Evolutionary conservation across 2,329 filamentous ascomycete species (phyloP).

Genomic region (Paraconiothyrium sp.): DNA sequence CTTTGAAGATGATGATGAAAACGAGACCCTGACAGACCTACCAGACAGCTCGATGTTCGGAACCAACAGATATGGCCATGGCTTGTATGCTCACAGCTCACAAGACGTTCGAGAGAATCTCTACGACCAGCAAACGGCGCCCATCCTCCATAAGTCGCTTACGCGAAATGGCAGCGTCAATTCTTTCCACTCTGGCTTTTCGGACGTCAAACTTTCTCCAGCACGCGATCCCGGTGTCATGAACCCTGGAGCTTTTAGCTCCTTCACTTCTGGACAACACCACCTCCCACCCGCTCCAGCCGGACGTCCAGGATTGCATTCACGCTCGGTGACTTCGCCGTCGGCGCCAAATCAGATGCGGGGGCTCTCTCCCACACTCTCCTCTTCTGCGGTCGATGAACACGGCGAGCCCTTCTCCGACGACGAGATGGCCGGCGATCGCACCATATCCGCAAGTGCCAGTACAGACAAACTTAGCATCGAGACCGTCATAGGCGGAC

Average conservation of each 20-base stretch:
- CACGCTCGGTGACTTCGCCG: conserved; percentile 86
- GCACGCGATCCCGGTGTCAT: conserved; percentile 61
- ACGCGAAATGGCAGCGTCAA: conserved; percentile 74
- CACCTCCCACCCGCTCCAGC: conserved; percentile 31
- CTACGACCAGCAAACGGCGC: conserved; percentile 92
- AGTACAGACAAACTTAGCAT: conserved; percentile 39
- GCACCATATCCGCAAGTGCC: conserved; percentile 27
- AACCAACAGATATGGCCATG: conserved; percentile 35
- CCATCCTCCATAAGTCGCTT: conserved; percentile 85
- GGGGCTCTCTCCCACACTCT: conserved; percentile 59
- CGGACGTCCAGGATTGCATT: conserved; percentile 74
- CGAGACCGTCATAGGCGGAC: conserved; percentile 67
- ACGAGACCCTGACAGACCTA: conserved; percentile 43
- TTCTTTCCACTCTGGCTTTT: conserved; percentile 88
- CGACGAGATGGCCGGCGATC: conserved; percentile 67
- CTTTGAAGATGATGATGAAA: conserved; percentile 59
- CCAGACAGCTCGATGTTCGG: conserved; percentile 45
- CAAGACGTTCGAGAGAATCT: conserved; percentile 81
- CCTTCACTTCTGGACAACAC: conserved; percentile 38
- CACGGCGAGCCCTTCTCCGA: conserved; percentile 80
- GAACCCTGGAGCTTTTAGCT: conserved; percentile 66
- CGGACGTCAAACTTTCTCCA: conserved; percentile 72
- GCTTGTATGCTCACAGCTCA: conserved; percentile 36
- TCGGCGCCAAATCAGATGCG: conserved; percentile 60
- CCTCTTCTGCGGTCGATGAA: conserved; percentile 80